Evolutionary conservation across 257 asterid species (phyloP).

Genomic region (Nicotiana tabacum): DNA sequence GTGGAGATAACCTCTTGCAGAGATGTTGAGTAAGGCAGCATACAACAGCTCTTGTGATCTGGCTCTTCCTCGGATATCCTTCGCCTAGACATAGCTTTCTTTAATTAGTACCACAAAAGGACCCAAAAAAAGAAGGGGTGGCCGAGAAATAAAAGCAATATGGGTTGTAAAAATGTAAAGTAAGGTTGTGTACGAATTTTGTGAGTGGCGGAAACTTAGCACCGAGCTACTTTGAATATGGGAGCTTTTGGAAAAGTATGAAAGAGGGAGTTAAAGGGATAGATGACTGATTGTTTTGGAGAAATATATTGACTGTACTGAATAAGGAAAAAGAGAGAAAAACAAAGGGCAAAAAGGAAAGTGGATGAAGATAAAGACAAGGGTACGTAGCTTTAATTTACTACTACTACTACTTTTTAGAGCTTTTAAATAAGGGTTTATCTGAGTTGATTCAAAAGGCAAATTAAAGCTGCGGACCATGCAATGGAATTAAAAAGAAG

Average conservation of each 20-base stretch:
- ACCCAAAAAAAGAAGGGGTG: too few species aligned
- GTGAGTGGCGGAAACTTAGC: fast-evolving
- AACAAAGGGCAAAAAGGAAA: slow-evolving; percentile 2
- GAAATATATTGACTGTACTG: not conserved
- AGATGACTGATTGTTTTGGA: not conserved
- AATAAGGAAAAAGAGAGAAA: not conserved
- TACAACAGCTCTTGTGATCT: too few species aligned
- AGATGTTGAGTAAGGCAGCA: too few species aligned
- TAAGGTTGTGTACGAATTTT: too few species aligned
- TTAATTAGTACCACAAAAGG: too few species aligned
- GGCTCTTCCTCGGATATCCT: too few species aligned
- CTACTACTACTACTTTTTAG: not conserved
- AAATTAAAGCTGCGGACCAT: not conserved
- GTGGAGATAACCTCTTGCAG: fast-evolving
- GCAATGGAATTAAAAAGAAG: not conserved
- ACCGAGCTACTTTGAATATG: not conserved
- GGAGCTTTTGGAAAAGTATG: slow-evolving; percentile 19
- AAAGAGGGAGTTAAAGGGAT: not conserved
- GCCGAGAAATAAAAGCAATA: too few species aligned
- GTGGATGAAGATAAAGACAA: not conserved
- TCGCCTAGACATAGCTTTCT: too few species aligned
- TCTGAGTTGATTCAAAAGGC: not conserved
- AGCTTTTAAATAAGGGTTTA: not conserved
- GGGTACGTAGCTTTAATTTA: not conserved
- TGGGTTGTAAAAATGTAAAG: too few species aligned